phyloP scores from a whole-genome alignment of 345 rosid species.

The Microcos paniculata region DNA sequence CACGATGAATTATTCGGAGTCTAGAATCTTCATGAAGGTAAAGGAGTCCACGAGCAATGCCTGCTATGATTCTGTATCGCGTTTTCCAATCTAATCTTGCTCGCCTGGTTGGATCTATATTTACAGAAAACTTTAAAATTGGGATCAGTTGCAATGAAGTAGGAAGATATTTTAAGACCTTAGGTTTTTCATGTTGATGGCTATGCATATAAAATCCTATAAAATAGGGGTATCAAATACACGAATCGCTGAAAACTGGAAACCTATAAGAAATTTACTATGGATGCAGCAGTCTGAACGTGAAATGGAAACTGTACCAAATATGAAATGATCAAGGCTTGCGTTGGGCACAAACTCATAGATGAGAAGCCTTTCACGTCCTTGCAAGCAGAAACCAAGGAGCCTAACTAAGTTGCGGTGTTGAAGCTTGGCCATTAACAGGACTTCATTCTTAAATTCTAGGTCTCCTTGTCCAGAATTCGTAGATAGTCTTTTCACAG shows the following conservation, averaged over 20 bases:
- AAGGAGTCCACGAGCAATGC: slow-evolving; percentile 31
- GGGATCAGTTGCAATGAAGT: too few species aligned
- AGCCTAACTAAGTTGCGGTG: slow-evolving; percentile 47
- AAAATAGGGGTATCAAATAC: too few species aligned
- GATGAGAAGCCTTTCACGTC: slow-evolving; percentile 44
- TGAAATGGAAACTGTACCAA: background rate
- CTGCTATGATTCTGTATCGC: slow-evolving; percentile 30
- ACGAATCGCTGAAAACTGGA: too few species aligned
- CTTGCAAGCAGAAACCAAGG: slow-evolving; percentile 43
- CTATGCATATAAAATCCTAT: too few species aligned
- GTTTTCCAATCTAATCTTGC: slow-evolving; percentile 33
- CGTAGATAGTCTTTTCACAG: too few species aligned
- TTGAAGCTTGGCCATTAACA: slow-evolving; percentile 23
- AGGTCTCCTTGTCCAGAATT: too few species aligned
- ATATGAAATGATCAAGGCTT: slow-evolving; percentile 29
- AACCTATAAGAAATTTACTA: background rate
- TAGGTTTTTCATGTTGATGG: too few species aligned
- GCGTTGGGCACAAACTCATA: slow-evolving; percentile 38
- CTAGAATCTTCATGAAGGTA: slow-evolving; percentile 30
- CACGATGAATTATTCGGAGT: slow-evolving; percentile 42
- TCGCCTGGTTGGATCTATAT: slow-evolving; percentile 19
- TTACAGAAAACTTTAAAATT: too few species aligned
- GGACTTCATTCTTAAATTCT: slow-evolving; percentile 28
- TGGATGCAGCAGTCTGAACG: background rate
- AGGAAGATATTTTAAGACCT: too few species aligned